Evolutionary conservation across 179 eudicot species (phyloP).

Genomic region (Heliamphora pulchella): DNA sequence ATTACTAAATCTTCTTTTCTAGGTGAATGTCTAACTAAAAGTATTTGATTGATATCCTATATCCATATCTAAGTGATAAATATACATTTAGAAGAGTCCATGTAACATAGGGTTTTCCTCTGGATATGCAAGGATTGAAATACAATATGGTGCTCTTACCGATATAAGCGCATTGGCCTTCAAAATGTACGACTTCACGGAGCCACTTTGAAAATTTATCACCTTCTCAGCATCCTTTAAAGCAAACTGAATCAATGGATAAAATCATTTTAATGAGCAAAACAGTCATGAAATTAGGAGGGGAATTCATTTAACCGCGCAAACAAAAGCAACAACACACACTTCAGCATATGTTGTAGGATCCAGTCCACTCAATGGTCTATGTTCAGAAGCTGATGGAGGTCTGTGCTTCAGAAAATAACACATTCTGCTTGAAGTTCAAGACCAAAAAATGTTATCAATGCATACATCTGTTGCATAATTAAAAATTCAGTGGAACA

Average conservation of each 20-base stretch:
- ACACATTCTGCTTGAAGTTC: constrained; percentile 45
- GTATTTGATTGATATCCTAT: too few species aligned
- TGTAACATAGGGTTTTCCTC: neutral
- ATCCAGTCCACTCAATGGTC: constrained; percentile 84
- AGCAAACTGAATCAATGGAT: constrained; percentile 58
- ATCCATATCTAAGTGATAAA: too few species aligned
- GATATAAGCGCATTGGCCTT: constrained; percentile 72
- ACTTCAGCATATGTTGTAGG: constrained; percentile 97
- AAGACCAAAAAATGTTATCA: neutral
- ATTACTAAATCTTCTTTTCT: too few species aligned
- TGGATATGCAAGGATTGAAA: neutral
- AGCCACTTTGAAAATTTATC: constrained; percentile 42
- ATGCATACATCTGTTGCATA: neutral
- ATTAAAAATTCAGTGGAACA: neutral
- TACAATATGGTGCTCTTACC: constrained; percentile 27
- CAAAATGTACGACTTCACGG: constrained; percentile 51
- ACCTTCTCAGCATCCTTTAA: constrained; percentile 93
- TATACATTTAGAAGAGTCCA: neutral
- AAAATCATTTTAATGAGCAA: neutral
- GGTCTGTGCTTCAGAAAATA: constrained; percentile 70
- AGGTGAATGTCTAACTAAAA: too few species aligned
- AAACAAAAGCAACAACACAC: constrained; percentile 20
- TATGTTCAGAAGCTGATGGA: constrained; percentile 71
- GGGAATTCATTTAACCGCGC: neutral
- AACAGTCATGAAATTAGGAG: neutral